A percentile compares a stretch with the other conserved stretches of the same genome.
These are phyloP conservation scores for Candida saitoana DNA, from an alignment of 805 yeast genomes.

Conservation along the genomic window DNA sequence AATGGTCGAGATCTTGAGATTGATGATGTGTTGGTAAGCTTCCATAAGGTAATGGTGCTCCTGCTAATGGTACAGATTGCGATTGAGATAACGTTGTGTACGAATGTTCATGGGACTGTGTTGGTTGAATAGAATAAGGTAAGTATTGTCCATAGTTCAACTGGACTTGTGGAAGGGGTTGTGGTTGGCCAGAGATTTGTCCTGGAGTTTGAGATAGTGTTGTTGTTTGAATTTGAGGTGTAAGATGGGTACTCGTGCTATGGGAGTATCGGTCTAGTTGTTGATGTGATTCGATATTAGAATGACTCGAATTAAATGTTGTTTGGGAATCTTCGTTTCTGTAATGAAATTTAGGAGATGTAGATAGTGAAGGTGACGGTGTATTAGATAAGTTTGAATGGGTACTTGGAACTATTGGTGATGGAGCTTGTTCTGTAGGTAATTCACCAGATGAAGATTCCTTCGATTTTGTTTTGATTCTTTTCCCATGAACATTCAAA, in stretches of 20 bases:
- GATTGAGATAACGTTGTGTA: not conserved
- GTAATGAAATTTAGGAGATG: not conserved
- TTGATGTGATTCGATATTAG: not conserved
- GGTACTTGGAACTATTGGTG: not conserved
- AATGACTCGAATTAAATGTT: not conserved
- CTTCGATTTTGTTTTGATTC: slow-evolving; percentile 2
- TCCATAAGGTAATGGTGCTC: not conserved
- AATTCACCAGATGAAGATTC: not conserved
- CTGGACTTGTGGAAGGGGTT: not conserved
- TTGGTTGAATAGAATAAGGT: not conserved
- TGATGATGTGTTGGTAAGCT: slow-evolving; percentile 3
- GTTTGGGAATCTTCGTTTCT: not conserved
- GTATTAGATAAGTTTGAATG: not conserved
- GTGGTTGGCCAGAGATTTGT: not conserved
- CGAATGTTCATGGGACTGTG: not conserved
- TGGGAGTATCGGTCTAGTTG: not conserved
- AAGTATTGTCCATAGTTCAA: not conserved
- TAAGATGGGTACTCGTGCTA: not conserved
- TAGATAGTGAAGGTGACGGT: not conserved
- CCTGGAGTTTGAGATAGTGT: slow-evolving; percentile 1
- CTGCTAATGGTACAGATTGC: not conserved
- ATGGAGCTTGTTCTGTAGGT: slow-evolving; percentile 5
- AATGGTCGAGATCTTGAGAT: slow-evolving; percentile 10
- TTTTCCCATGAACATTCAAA: slow-evolving; percentile 6
- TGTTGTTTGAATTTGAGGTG: not conserved